Base-by-base conservation (phyloP, 177 flowering plant genomes). In the Vitis hybrid region DNA sequence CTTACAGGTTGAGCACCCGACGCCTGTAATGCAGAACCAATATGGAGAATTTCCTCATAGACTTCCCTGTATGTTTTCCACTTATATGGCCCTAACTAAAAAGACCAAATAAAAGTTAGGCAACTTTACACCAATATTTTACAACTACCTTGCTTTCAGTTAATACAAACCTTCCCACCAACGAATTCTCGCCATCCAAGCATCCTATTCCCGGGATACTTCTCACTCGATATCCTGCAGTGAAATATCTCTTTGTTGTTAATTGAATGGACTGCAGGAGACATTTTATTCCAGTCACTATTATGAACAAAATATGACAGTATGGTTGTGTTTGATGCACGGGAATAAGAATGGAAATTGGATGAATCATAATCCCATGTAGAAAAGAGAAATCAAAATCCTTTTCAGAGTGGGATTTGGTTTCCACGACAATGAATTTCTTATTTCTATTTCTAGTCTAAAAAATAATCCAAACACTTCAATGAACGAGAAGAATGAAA, bases 1-100 rank as follows among this genome's bases (percentile, higher is more conserved):
- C 94, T 86, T 86, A 95, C 99, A 63, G 96, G 90, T 75, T 90
- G 83, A 72, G 92, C 93, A 58, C 98, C 96, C n/a, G 83, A 81
- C 56, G 84, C 85, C 27, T 92, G 73, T 72, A 95, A 78, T 2
- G 98, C 99, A 71, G 96, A 88, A 73, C 92, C 96, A 67, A 87
- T 77, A 32, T 70, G 67, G 62, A 95, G 75, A 80, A 89, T 91
- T 60, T 95, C 98, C 16, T 86, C 90, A 52, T 91, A 91, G 3
- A 84, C 89, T 80, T 93, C 85, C 76, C 85, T 84, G 82, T 91
- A 95, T 8, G 97, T 89, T 80, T 93, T 95, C 98, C 99, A 95
- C 3, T 75, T 30, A 75, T 95, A 95, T 70, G 88, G 89, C 55
- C 97, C 98, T 46, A 78, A 73, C 99, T 95, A 60, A 57, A 60